phyloP scores from a whole-genome alignment of 768 basidiomycete species.

The Leccinum arenicola region DNA sequence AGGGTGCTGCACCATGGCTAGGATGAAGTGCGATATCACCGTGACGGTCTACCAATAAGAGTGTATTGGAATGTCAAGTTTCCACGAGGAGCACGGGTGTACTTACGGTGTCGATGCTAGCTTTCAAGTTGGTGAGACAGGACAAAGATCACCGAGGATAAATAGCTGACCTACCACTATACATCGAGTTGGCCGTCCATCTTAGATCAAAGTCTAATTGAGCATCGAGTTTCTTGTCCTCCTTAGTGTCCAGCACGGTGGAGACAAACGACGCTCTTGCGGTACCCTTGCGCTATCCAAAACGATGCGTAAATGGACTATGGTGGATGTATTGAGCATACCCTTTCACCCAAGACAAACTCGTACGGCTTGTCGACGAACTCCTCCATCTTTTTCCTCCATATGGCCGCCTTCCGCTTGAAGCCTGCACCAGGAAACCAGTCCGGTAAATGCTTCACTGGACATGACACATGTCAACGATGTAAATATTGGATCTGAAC shows the following conservation, averaged over 20 bases:
- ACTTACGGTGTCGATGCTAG: slow-evolving; percentile 61
- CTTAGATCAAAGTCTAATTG: slow-evolving; percentile 65
- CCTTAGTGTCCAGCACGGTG: slow-evolving; percentile 46
- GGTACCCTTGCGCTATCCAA: slow-evolving; percentile 34
- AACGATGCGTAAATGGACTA: neutral
- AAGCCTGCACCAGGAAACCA: slow-evolving; percentile 73
- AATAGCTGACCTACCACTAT: slow-evolving; percentile 37
- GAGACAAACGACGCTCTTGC: slow-evolving; percentile 41
- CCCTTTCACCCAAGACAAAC: slow-evolving; percentile 55
- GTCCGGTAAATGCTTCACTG: slow-evolving; percentile 53
- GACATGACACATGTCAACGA: slow-evolving; percentile 1
- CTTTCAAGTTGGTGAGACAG: slow-evolving; percentile 15
- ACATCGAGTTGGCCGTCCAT: slow-evolving; percentile 86
- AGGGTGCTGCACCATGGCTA: slow-evolving; percentile 65
- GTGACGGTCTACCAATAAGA: slow-evolving; percentile 48
- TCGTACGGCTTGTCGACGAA: slow-evolving; percentile 64
- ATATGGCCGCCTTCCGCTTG: slow-evolving; percentile 53
- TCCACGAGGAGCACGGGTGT: neutral
- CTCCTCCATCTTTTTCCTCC: slow-evolving; percentile 64
- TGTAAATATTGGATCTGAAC: too few species aligned
- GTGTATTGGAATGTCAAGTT: neutral
- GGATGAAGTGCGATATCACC: slow-evolving; percentile 51
- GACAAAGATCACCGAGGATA: neutral
- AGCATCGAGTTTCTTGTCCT: slow-evolving; percentile 8
- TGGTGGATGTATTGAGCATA: slow-evolving; percentile 19